Conservation (phyloP, 2,329 filamentous ascomycete species). For the Geoglossum cookeanum region DNA sequence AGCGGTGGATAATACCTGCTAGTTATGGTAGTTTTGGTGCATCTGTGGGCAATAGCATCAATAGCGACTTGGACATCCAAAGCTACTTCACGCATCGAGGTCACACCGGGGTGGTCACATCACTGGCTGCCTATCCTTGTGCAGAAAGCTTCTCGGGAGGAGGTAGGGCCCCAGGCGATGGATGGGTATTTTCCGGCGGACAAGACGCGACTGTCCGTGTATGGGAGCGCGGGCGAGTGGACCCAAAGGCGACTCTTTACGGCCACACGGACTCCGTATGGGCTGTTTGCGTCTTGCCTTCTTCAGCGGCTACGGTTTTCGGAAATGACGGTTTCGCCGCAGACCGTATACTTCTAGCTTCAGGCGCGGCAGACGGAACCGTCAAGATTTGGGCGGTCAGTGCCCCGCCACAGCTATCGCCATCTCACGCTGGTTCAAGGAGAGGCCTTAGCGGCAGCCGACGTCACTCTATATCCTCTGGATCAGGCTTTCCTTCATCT, state of each 20-base stretch:
- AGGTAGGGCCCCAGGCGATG: constrained; percentile 72
- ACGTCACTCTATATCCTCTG: constrained; percentile 83
- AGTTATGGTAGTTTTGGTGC: constrained; percentile 46
- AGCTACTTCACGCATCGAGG: constrained; percentile 93
- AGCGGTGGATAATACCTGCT: constrained; percentile 84
- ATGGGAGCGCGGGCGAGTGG: constrained; percentile 86
- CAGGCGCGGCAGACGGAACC: constrained; percentile 75
- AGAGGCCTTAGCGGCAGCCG: constrained; percentile 55
- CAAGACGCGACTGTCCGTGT: constrained; percentile 85
- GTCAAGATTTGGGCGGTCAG: constrained; percentile 92
- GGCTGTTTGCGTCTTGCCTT: constrained; percentile 81
- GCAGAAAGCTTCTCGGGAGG: constrained; percentile 79
- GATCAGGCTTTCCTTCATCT: constrained; percentile 75
- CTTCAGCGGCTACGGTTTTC: constrained; percentile 63
- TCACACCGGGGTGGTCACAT: constrained; percentile 78
- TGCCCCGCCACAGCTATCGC: constrained; percentile 67
- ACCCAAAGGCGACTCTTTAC: constrained; percentile 85
- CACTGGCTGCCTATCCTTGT: constrained; percentile 68
- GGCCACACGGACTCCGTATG: constrained; percentile 93
- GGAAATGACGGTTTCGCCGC: constrained; percentile 35
- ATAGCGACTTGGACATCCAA: constrained; percentile 71
- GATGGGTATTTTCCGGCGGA: constrained; percentile 96
- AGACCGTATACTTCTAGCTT: constrained; percentile 77
- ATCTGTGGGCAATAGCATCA: constrained; percentile 30
- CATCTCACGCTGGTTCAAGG: constrained; percentile 46